phyloP scores from a whole-genome alignment of 129 eudicot species.

The Pseudognaphalium luteoalbum region DNA sequence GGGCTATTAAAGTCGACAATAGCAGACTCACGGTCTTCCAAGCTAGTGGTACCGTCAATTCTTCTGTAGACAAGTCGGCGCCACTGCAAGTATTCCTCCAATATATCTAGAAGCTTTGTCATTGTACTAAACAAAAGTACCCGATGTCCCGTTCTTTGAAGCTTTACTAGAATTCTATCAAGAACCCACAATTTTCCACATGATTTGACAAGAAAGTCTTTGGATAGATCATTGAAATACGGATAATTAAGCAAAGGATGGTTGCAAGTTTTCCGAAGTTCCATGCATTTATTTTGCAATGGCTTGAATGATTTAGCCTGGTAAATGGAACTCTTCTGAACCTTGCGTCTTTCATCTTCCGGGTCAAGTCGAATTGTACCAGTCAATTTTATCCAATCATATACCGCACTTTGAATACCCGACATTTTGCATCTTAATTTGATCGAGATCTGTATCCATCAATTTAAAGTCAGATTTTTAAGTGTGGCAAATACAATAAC shows the following conservation, averaged over 20 bases:
- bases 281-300: conserved; percentile 86
- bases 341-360: conserved; percentile 70
- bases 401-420: conserved; percentile 74
- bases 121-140: conserved; percentile 90
- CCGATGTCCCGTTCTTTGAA: conserved; percentile 88
- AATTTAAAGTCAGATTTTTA: not conserved
- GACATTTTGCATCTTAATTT: conserved; percentile 91
- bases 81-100: conserved; percentile 96
- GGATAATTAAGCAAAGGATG: conserved; percentile 95
- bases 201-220: conserved; percentile 86
- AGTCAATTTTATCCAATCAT: conserved; percentile 93
- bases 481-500: not conserved
- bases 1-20: conserved; percentile 87
- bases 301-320: conserved; percentile 63
- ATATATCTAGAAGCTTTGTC: conserved; percentile 88
- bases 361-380: conserved; percentile 94
- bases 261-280: conserved; percentile 92
- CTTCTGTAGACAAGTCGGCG: conserved; percentile 81
- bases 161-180: conserved; percentile 78
- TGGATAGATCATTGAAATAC: conserved; percentile 70
- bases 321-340: conserved; percentile 57
- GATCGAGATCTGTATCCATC: conserved; percentile 68
- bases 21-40: conserved; percentile 93
- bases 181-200: conserved; percentile 89
- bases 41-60: conserved; percentile 90